These are phyloP conservation scores for Mycocentrospora acerina DNA, from an alignment of 2,329 filamentous ascomycete species.

Conservation along the genomic window DNA sequence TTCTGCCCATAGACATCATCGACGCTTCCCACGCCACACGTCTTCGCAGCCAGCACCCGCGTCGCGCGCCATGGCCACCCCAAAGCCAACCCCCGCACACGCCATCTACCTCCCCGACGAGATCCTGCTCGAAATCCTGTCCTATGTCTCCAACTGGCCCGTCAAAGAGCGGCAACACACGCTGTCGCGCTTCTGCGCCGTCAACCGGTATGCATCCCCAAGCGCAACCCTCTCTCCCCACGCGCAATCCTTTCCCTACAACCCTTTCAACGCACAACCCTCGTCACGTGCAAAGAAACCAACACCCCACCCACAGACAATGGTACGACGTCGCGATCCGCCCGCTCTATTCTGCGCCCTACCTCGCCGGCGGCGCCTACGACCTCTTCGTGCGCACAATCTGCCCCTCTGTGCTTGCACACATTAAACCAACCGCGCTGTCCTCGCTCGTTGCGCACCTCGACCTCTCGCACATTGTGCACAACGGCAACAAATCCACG, in stretches of 20 bases:
- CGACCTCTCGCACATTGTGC: constrained; percentile 57
- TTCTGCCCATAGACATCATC: not conserved
- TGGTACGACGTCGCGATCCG: constrained; percentile 59
- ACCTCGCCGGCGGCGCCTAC: constrained; percentile 56
- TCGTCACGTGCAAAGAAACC: not conserved
- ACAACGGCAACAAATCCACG: constrained; percentile 59
- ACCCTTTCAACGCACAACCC: too few species aligned
- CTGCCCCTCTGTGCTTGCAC: constrained; percentile 54
- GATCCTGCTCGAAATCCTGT: constrained; percentile 54
- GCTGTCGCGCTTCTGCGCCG: constrained; percentile 54
- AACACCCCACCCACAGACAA: constrained; percentile 38
- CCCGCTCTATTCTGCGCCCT: constrained; percentile 55
- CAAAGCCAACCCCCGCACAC: constrained; percentile 3
- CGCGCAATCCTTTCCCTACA: too few species aligned
- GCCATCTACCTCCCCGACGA: constrained; percentile 55
- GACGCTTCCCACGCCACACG: constrained; percentile 2
- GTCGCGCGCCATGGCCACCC: not conserved
- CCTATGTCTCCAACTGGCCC: constrained; percentile 41
- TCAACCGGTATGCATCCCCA: constrained; percentile 27
- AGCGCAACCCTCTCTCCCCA: not conserved
- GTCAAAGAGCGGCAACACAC: constrained; percentile 45
- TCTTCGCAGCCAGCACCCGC: not conserved
- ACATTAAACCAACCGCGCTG: constrained; percentile 51
- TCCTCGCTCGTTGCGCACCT: constrained; percentile 55
- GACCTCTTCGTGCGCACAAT: constrained; percentile 56